phyloP scores from a whole-genome alignment of 108 stramenopile species.

The Fragilariopsis cylindrus region DNA sequence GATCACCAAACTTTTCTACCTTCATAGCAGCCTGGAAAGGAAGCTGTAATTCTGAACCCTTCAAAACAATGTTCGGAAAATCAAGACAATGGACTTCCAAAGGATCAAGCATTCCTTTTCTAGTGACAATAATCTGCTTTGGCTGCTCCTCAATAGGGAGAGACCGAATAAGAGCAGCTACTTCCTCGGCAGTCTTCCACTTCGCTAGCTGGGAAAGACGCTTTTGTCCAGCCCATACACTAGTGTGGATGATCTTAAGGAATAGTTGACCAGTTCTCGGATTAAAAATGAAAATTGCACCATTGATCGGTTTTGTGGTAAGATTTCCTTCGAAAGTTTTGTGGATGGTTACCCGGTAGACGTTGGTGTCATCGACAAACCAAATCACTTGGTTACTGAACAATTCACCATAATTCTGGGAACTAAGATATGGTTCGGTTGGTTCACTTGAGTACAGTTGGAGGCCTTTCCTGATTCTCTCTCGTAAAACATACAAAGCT shows the following conservation, averaged over 20 bases:
- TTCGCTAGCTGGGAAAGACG: slow-evolving; percentile 98
- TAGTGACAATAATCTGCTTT: slow-evolving; percentile 99
- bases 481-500: slow-evolving; percentile 98
- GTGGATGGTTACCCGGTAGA: slow-evolving; percentile 99
- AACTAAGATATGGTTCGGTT: slow-evolving; percentile 98
- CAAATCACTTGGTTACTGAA: slow-evolving; percentile 98
- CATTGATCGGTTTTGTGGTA: slow-evolving; percentile 99
- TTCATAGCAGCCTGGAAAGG: slow-evolving; percentile 99
- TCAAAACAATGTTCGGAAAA: slow-evolving; percentile 98
- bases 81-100: slow-evolving; percentile 98
- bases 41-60: slow-evolving; percentile 97
- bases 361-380: slow-evolving; percentile 99
- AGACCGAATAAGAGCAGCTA: slow-evolving; percentile 96
- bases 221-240: slow-evolving; percentile 99
- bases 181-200: slow-evolving; percentile 99
- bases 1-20: slow-evolving; percentile 98
- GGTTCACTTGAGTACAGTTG: slow-evolving; percentile 99
- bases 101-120: slow-evolving; percentile 99
- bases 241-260: slow-evolving; percentile 99
- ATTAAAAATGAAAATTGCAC: slow-evolving; percentile 99
- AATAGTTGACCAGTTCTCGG: slow-evolving; percentile 98
- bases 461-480: slow-evolving; percentile 98
- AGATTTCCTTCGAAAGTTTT: slow-evolving; percentile 99
- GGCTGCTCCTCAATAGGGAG: slow-evolving; percentile 99
- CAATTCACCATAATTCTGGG: slow-evolving; percentile 98